Percentiles rank a stretch among this genome's conserved stretches.
Evolutionary conservation across 2,329 filamentous ascomycete species (phyloP).

Genomic region (Mariannaea sp.): DNA sequence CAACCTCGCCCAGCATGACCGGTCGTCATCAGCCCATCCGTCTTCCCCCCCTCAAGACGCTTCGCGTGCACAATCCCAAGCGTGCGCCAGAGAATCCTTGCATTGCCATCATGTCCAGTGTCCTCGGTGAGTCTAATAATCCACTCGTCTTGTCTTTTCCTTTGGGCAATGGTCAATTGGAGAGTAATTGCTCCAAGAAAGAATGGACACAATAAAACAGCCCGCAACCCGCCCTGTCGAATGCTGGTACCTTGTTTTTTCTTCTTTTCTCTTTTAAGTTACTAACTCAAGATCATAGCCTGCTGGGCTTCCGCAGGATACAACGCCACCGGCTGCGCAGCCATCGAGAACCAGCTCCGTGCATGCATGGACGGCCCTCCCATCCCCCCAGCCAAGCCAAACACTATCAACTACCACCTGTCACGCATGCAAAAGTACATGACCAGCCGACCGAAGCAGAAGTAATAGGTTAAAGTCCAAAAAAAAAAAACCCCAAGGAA

Average conservation of each 20-base stretch:
- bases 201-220: too few relatives aligned
- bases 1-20: conserved; percentile 47
- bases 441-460: conserved; percentile 53
- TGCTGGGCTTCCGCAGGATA: conserved; percentile 85
- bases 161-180: too few relatives aligned
- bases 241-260: too few relatives aligned
- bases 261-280: too few relatives aligned
- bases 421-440: conserved; percentile 74
- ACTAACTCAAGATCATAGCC: conserved; percentile 52
- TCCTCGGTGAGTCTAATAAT: conserved; percentile 52
- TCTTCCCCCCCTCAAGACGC: conserved; percentile 59
- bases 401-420: conserved; percentile 93
- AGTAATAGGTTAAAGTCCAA: conserved; percentile 22
- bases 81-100: conserved; percentile 57
- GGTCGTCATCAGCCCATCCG: conserved; percentile 57
- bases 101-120: conserved; percentile 60
- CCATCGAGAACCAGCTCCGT: conserved; percentile 64
- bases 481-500: neutral
- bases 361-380: conserved; percentile 80
- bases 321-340: conserved; percentile 62
- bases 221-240: too few relatives aligned
- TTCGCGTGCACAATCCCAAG: conserved; percentile 61
- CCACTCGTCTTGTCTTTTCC: neutral
- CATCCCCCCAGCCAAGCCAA: conserved; percentile 56
- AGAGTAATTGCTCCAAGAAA: too few relatives aligned